These are phyloP conservation scores for Jaapia argillacea DNA, from an alignment of 768 basidiomycete genomes.

Conservation along the genomic window DNA sequence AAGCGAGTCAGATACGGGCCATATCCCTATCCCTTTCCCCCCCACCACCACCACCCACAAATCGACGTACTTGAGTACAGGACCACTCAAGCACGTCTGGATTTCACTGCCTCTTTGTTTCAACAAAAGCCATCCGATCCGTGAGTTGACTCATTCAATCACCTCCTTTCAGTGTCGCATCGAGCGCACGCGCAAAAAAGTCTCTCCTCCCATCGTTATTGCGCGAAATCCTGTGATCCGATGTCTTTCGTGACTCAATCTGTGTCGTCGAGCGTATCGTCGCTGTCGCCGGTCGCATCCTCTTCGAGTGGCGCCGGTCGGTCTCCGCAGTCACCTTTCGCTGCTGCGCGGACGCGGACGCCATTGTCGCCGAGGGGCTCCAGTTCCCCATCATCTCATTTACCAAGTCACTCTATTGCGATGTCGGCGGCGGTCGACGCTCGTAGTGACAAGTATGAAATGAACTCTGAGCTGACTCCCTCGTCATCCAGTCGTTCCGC, in stretches of 20 bases:
- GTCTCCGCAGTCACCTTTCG: no score
- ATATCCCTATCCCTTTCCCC: not conserved
- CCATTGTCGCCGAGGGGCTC: not conserved
- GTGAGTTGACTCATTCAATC: not conserved
- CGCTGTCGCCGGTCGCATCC: not conserved
- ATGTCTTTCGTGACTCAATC: not conserved
- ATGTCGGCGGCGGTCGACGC: constrained; percentile 11
- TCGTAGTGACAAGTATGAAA: constrained; percentile 15
- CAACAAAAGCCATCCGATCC: not conserved
- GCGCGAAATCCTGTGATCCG: not conserved
- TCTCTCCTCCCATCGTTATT: not conserved
- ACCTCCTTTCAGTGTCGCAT: not conserved
- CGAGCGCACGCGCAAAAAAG: not conserved
- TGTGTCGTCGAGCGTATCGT: not conserved
- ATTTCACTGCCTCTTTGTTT: not conserved
- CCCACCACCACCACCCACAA: not conserved
- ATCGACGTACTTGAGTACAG: not conserved
- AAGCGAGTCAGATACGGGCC: not conserved
- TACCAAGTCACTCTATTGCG: constrained; percentile 11
- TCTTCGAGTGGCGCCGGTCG: not conserved
- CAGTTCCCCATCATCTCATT: not conserved
- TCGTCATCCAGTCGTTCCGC: constrained; percentile 33
- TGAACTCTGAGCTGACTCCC: constrained; percentile 39
- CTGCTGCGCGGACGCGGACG: no score
- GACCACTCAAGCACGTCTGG: not conserved